A percentile compares a stretch with the other conserved stretches of the same genome.
Conservation (phyloP, 805 yeast genomes). For the Pichia manshurica region DNA sequence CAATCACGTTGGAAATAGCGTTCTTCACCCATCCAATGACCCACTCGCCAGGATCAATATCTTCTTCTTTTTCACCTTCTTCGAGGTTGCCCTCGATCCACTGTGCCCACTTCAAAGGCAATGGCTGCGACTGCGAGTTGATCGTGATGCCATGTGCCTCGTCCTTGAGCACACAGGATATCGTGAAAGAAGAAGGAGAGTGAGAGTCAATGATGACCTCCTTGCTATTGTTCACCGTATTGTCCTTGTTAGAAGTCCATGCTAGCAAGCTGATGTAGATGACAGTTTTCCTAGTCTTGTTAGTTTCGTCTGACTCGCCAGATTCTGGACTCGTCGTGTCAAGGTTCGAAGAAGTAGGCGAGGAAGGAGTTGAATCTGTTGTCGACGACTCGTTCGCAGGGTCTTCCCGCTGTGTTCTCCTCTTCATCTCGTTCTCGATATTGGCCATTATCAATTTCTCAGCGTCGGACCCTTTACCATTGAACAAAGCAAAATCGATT, state of each 20-base stretch:
- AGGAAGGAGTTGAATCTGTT: conserved; percentile 1
- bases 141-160: conserved; percentile 70
- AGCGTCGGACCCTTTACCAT: conserved; percentile 76
- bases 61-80: conserved; percentile 20
- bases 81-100: conserved; percentile 62
- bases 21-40: conserved; percentile 72
- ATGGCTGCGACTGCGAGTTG: conserved; percentile 77
- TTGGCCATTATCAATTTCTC: conserved; percentile 86
- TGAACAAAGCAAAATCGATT: conserved; percentile 58
- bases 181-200: conserved; percentile 57
- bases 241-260: conserved; percentile 22
- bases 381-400: not conserved
- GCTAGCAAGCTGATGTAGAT: conserved; percentile 32
- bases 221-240: conserved; percentile 18
- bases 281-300: conserved; percentile 19
- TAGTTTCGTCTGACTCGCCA: not conserved
- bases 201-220: conserved; percentile 40
- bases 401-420: conserved; percentile 24
- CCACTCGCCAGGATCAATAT: conserved; percentile 71
- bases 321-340: not conserved
- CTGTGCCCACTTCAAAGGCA: conserved; percentile 85
- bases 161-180: conserved; percentile 73
- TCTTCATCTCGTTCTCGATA: conserved; percentile 65
- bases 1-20: conserved; percentile 74
- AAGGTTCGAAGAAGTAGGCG: not conserved